phyloP scores from a whole-genome alignment of 257 asterid genomes.

The Nemophila menziesii region DNA sequence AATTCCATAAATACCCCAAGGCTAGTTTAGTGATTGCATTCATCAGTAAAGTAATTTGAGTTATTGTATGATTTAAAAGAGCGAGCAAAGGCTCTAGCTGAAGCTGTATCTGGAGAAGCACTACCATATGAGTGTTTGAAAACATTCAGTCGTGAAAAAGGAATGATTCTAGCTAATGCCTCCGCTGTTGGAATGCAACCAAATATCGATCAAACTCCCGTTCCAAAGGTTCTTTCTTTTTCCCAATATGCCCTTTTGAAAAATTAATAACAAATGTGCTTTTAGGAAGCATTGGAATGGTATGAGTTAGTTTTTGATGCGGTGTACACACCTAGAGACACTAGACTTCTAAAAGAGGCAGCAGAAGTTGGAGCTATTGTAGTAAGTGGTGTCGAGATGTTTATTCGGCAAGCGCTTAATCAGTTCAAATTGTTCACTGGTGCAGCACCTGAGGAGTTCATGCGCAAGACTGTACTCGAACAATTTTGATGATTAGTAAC shows the following conservation, averaged over 20 bases:
- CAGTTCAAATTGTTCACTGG: conserved; percentile 52
- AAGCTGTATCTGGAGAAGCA: conserved; percentile 62
- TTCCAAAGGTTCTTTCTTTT: conserved; percentile 38
- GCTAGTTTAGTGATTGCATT: background rate
- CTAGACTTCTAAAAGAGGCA: conserved; percentile 53
- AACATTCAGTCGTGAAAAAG: conserved; percentile 35
- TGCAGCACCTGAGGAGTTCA: conserved; percentile 75
- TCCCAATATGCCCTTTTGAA: background rate
- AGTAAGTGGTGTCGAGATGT: conserved; percentile 73
- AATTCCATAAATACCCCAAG: background rate
- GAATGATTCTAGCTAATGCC: conserved; percentile 68
- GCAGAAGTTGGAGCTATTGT: conserved; percentile 55
- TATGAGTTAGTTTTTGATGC: conserved; percentile 63
- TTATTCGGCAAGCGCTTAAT: conserved; percentile 54
- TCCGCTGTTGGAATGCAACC: conserved; percentile 70
- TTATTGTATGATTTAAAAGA: conserved; percentile 15
- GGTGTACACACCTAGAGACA: conserved; percentile 56
- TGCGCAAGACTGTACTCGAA: conserved; percentile 53
- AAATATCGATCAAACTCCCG: conserved; percentile 37
- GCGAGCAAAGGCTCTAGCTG: conserved; percentile 58
- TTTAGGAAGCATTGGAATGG: conserved; percentile 37
- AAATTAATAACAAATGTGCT: too few relatives aligned
- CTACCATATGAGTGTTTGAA: conserved; percentile 35
- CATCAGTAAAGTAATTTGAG: too few relatives aligned
- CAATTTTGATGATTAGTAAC: conserved; percentile 34